Evolutionary conservation across 805 yeast species (phyloP), one percentile per base, ranked within the genome.

Genomic region (Metschnikowia baotianmanensis): DNA sequence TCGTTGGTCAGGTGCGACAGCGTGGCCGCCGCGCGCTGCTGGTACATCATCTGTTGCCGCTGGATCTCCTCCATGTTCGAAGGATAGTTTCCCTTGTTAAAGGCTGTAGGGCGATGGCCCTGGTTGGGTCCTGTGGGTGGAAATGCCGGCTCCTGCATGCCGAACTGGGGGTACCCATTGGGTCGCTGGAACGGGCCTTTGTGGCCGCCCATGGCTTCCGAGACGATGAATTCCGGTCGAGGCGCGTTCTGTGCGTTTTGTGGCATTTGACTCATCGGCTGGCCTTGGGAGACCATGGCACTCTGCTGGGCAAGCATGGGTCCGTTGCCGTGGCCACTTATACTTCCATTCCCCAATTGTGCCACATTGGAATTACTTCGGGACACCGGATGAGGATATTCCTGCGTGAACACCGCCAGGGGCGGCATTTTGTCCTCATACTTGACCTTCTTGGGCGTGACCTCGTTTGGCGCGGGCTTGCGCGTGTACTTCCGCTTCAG

Each of bases 401-500:
- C 56, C 29, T 47, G 61, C 6, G 48, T 50, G 42, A 47, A 56
- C 20, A 51, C 47, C 16, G 50, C 53, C 36, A 42, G 56, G 10
- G 53, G 54, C 15, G 54, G 52, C 10, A 46, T 38, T 16, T 40
- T 34, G 34, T 43, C 51, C 6, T 57, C 67, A n/a, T 50, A 45
- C 43, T 59, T 62, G 37, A 23, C 69, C 58, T 48, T 85, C 78
- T 55, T 78, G 68, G 51, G 50, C 22, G 53, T 67, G 4, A 86
- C 80, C 52, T 78, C 80, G 36, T 69, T 67, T 13, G 33, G n/a
- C 20, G 30, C 26, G 7, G 34, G 13, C 1, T 91, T 87, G 41
- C 87, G 74, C 19, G 69, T 63, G 48, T 68, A 69, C 45, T 69
- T 67, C 29, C 74, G 57, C 42, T 68, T 68, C 19, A 62, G 59